Evolutionary conservation across 441 rosid species (phyloP).

Genomic region (Populus tomentosa): DNA sequence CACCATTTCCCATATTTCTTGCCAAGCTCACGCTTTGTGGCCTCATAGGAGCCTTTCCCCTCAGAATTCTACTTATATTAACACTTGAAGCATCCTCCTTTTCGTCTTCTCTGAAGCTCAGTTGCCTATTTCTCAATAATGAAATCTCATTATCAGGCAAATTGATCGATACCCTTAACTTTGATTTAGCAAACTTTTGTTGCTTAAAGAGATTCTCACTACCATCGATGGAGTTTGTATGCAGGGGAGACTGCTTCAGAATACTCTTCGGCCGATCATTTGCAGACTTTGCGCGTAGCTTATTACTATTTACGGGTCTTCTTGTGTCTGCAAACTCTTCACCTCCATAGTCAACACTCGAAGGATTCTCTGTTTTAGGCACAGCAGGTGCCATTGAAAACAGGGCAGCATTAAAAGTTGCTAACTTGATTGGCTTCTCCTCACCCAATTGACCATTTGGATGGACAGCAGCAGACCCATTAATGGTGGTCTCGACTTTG

Average conservation of each 20-base stretch:
- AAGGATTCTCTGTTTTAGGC: slow-evolving; percentile 31
- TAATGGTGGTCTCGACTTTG: slow-evolving; percentile 4
- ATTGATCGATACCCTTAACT: slow-evolving; percentile 84
- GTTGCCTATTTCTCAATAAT: slow-evolving; percentile 47
- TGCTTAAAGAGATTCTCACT: slow-evolving; percentile 34
- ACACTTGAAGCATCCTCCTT: slow-evolving; percentile 29
- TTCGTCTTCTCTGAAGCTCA: slow-evolving; percentile 50
- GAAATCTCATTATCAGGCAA: slow-evolving; percentile 95
- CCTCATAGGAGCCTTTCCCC: slow-evolving; percentile 50
- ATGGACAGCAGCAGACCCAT: slow-evolving; percentile 37
- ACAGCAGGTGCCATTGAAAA: slow-evolving; percentile 93
- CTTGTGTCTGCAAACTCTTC: slow-evolving; percentile 19
- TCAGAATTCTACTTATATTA: slow-evolving; percentile 19
- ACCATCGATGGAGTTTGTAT: slow-evolving; percentile 24
- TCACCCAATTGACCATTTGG: slow-evolving; percentile 33
- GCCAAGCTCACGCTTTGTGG: slow-evolving; percentile 30
- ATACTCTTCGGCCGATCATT: slow-evolving; percentile 76
- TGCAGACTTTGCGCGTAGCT: slow-evolving; percentile 41
- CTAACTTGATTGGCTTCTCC: slow-evolving; percentile 49
- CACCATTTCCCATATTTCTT: slow-evolving; percentile 1
- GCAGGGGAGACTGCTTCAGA: slow-evolving; percentile 71
- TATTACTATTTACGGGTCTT: slow-evolving; percentile 10
- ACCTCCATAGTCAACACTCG: slow-evolving; percentile 29
- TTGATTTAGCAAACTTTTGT: slow-evolving; percentile 59
- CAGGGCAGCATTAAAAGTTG: slow-evolving; percentile 84